Evolutionary conservation across 2,329 filamentous ascomycete species (phyloP).

Genomic region (Escovopsis sp.): DNA sequence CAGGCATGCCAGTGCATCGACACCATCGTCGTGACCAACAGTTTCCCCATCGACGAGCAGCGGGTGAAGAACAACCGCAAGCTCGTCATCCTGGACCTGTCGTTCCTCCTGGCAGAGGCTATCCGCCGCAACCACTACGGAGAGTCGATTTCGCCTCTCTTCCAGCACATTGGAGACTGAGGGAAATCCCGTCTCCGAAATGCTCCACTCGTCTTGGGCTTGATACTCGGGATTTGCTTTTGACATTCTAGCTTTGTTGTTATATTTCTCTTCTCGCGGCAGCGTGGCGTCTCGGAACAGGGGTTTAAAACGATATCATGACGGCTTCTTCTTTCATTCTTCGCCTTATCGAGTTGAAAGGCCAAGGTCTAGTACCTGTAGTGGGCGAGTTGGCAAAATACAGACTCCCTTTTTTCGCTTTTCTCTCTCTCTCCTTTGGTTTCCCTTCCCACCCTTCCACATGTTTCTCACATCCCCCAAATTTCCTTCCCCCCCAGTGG

Average conservation of each 20-base stretch:
- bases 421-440: too few relatives aligned
- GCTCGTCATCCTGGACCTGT: constrained; percentile 78
- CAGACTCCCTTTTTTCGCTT: neutral
- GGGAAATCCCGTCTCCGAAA: neutral
- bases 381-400: constrained; percentile 7
- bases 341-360: neutral
- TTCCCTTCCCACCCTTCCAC: too few relatives aligned
- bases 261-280: constrained; percentile 9
- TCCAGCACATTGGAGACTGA: constrained; percentile 50
- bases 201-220: constrained; percentile 1
- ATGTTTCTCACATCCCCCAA: too few relatives aligned
- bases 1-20: constrained; percentile 89
- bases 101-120: constrained; percentile 75
- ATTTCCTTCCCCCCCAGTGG: constrained; percentile 38
- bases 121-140: constrained; percentile 95
- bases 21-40: constrained; percentile 89
- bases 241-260: constrained; percentile 2
- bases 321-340: constrained; percentile 5
- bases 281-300: constrained; percentile 22
- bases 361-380: constrained; percentile 13
- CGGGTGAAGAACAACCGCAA: constrained; percentile 61
- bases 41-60: constrained; percentile 75
- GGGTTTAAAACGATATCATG: constrained; percentile 3
- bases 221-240: neutral
- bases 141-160: constrained; percentile 60